These are phyloP conservation scores for Colletotrichum liaoningense DNA, from an alignment of 2,329 filamentous ascomycete genomes.

Conservation along the genomic window DNA sequence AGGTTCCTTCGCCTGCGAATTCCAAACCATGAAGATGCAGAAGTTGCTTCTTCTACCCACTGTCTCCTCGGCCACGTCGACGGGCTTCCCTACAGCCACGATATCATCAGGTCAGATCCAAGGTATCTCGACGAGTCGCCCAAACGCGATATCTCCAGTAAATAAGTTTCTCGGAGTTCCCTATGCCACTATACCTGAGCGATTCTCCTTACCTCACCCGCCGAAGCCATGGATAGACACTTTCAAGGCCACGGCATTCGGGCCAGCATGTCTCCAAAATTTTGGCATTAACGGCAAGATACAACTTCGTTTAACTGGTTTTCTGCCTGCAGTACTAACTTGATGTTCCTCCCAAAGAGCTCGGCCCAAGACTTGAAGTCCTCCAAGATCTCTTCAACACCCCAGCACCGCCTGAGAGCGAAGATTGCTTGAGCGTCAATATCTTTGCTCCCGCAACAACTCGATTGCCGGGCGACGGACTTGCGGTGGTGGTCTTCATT, in stretches of 20 bases:
- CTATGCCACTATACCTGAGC: constrained; percentile 63
- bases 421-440: constrained; percentile 44
- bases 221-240: neutral
- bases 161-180: constrained; percentile 62
- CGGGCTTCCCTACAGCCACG: neutral
- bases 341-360: constrained; percentile 25
- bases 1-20: neutral
- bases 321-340: neutral
- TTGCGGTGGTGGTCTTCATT: constrained; percentile 42
- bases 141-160: neutral
- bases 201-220: neutral
- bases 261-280: constrained; percentile 24
- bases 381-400: constrained; percentile 38
- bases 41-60: neutral
- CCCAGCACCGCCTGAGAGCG: constrained; percentile 38
- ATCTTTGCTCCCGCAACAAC: constrained; percentile 39
- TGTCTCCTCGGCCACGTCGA: neutral
- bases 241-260: constrained; percentile 5
- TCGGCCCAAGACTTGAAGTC: constrained; percentile 37
- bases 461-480: constrained; percentile 14
- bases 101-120: constrained; percentile 6
- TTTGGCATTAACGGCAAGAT: constrained; percentile 16
- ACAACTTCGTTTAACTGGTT: too few relatives aligned
- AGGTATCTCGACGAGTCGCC: neutral
- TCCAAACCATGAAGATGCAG: neutral